These are phyloP conservation scores for Coemansia javaensis DNA, from an alignment of 192 early-diverging fungal genomes.

Conservation along the genomic window DNA sequence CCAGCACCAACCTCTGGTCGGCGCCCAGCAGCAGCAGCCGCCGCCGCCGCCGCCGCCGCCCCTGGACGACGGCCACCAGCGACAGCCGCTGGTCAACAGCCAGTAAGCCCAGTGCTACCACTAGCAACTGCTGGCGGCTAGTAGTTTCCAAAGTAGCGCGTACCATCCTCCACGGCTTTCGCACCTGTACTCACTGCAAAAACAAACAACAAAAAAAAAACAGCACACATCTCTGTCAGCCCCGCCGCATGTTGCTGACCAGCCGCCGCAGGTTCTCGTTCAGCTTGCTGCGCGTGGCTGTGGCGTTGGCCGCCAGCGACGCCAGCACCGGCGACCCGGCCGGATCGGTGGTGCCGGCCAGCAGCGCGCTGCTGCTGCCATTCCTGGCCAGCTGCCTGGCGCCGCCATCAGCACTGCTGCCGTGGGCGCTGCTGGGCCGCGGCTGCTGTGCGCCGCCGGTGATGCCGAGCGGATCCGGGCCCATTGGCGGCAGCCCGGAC, in stretches of 20 bases:
- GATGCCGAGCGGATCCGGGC: constrained; percentile 30
- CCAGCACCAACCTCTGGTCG: background rate
- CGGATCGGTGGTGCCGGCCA: background rate
- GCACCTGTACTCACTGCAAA: too few relatives aligned
- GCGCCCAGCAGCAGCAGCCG: too few relatives aligned
- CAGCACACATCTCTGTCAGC: too few relatives aligned
- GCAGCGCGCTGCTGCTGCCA: background rate
- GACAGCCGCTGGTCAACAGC: too few relatives aligned
- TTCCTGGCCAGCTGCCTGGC: background rate
- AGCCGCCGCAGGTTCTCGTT: constrained; percentile 52
- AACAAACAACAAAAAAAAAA: too few relatives aligned
- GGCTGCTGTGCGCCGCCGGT: constrained; percentile 2
- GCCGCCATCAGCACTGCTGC: background rate
- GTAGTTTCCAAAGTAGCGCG: too few relatives aligned
- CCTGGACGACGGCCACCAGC: too few relatives aligned
- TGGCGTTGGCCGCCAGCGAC: constrained; percentile 38
- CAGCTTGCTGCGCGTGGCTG: constrained; percentile 32
- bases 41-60: background rate
- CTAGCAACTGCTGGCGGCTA: too few relatives aligned
- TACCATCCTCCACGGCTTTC: too few relatives aligned
- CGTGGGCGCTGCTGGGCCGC: background rate
- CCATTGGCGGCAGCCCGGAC: too few relatives aligned
- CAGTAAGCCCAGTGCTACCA: too few relatives aligned
- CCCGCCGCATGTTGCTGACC: constrained; percentile 45
- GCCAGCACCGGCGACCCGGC: constrained; percentile 25